Evolutionary conservation across 2,329 filamentous ascomycete species (phyloP).

Genomic region (Xylaria sp.): DNA sequence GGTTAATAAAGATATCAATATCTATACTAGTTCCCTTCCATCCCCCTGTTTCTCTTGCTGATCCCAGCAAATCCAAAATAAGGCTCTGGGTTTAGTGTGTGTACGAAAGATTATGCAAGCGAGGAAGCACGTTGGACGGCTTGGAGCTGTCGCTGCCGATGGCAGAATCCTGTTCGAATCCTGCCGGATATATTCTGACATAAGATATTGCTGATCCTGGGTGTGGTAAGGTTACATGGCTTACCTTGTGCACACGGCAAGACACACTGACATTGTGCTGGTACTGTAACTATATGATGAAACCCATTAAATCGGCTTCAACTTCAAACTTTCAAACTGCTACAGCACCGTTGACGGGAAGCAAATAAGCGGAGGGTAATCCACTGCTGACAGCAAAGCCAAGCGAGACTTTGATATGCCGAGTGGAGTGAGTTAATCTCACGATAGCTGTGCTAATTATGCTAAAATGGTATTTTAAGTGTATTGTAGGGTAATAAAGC

Average conservation of each 20-base stretch:
- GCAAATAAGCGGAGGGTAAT: conserved; percentile 15
- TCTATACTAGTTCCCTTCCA: background rate
- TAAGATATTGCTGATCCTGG: background rate
- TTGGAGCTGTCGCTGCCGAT: conserved; percentile 4
- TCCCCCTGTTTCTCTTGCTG: conserved; percentile 22
- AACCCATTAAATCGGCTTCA: background rate
- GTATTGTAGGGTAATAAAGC: background rate
- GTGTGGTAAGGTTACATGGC: background rate
- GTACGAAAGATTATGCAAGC: conserved; percentile 30
- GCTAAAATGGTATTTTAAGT: too few species aligned
- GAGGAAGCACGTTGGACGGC: conserved; percentile 1
- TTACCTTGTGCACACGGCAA: background rate
- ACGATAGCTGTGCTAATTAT: conserved; percentile 14
- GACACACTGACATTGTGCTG: background rate
- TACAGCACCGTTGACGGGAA: conserved; percentile 11
- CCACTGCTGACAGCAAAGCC: conserved; percentile 5
- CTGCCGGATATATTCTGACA: conserved; percentile 4
- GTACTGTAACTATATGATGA: background rate
- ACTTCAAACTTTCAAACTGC: conserved; percentile 2
- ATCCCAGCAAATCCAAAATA: conserved; percentile 28
- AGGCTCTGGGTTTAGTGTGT: conserved; percentile 7
- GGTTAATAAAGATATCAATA: conserved; percentile 26
- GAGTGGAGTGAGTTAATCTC: conserved; percentile 17
- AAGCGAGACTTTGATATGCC: conserved; percentile 16
- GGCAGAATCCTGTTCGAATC: conserved; percentile 15